Percentiles rank a stretch among this genome's conserved stretches.
phyloP scores from a whole-genome alignment of 2,329 filamentous ascomycete species.

The Aspergillus uvarum region DNA sequence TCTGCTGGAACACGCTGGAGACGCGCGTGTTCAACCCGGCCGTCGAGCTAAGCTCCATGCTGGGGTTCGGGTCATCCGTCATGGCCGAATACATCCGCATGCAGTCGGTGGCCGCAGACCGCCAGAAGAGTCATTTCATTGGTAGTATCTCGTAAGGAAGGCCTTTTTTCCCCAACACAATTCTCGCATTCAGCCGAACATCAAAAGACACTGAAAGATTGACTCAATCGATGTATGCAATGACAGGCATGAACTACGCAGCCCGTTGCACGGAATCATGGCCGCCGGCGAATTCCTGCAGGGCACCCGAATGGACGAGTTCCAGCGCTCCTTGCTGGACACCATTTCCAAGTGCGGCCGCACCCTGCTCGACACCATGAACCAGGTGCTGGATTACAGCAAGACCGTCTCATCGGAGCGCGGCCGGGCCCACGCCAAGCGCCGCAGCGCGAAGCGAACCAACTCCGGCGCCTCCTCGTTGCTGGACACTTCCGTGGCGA shows the following conservation, averaged over 20 bases:
- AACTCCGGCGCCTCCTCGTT: slow-evolving; percentile 33
- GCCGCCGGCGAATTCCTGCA: slow-evolving; percentile 44
- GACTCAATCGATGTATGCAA: background rate
- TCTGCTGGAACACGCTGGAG: slow-evolving; percentile 44
- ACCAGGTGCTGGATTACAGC: slow-evolving; percentile 50
- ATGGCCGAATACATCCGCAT: slow-evolving; percentile 46
- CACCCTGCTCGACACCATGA: slow-evolving; percentile 46
- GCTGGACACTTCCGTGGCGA: slow-evolving; percentile 35
- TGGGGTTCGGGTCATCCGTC: slow-evolving; percentile 44
- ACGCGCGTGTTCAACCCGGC: slow-evolving; percentile 38
- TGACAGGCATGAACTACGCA: slow-evolving; percentile 41
- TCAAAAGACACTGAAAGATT: background rate
- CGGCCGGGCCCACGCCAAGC: slow-evolving; percentile 17
- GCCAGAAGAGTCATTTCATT: slow-evolving; percentile 46
- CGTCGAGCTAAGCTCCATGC: slow-evolving; percentile 42
- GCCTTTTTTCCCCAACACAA: too few species aligned
- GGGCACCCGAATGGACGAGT: slow-evolving; percentile 41
- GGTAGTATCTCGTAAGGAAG: slow-evolving; percentile 40
- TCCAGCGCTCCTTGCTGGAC: slow-evolving; percentile 42
- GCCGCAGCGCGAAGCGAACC: slow-evolving; percentile 32
- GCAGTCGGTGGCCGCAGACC: slow-evolving; percentile 44
- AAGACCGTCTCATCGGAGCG: slow-evolving; percentile 50
- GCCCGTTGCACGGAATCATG: slow-evolving; percentile 45
- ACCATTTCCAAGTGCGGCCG: slow-evolving; percentile 44
- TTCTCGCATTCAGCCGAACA: too few species aligned